Conservation (phyloP, 83 land plant genomes). For the Thuja plicata region DNA sequence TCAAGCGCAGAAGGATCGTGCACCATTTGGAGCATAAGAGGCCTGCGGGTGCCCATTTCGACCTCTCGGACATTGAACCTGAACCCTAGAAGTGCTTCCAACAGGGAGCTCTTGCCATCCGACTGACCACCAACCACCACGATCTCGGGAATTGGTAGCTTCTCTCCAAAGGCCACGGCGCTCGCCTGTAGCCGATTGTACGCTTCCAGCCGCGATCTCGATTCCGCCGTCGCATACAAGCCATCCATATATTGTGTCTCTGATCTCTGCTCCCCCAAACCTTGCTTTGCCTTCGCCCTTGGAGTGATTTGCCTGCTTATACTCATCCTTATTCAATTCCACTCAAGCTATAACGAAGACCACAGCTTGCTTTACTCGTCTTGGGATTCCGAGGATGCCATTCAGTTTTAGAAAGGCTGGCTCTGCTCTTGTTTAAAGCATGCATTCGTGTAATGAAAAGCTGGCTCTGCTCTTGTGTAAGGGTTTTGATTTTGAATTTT, state of each 20-base stretch:
- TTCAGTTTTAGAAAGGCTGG: not conserved
- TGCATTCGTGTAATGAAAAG: not conserved
- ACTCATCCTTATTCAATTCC: not conserved
- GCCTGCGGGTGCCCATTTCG: conserved; percentile 97
- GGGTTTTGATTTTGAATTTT: not conserved
- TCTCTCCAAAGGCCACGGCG: conserved; percentile 96
- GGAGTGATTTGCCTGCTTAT: not conserved
- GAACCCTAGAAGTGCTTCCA: conserved; percentile 94
- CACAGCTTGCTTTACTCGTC: not conserved
- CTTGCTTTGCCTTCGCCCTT: not conserved
- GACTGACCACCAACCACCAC: conserved; percentile 99
- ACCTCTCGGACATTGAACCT: conserved; percentile 94
- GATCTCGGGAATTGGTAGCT: conserved; percentile 92
- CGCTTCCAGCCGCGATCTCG: conserved; percentile 80
- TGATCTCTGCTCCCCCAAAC: not conserved
- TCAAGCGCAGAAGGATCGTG: conserved; percentile 86
- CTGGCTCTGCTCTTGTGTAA: too few relatives aligned
- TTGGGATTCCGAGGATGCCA: not conserved
- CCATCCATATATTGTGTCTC: not conserved
- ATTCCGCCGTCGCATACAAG: conserved; percentile 11
- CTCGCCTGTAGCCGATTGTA: conserved; percentile 91
- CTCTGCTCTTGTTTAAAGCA: not conserved
- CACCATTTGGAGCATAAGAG: conserved; percentile 95
- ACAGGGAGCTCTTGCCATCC: conserved; percentile 95
- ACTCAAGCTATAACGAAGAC: not conserved